These are phyloP conservation scores for Reutealis trisperma DNA, from an alignment of 345 rosid genomes.

Conservation along the genomic window DNA sequence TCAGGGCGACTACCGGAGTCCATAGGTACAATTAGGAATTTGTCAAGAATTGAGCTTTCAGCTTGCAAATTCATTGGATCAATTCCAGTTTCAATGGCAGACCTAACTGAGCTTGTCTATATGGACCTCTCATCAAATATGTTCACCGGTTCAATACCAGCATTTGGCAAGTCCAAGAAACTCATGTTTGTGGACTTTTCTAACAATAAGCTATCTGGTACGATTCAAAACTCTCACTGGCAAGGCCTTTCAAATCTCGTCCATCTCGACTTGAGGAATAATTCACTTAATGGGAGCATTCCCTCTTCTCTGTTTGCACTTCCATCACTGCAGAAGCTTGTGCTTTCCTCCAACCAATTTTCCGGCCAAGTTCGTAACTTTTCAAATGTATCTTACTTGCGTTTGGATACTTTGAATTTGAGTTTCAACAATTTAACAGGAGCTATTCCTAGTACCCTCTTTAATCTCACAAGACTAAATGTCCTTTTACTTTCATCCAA, in stretches of 20 bases:
- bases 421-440: conserved; percentile 44
- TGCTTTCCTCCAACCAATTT: conserved; percentile 36
- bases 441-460: conserved; percentile 12
- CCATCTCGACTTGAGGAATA: conserved; percentile 29
- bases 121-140: conserved; percentile 37
- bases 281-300: conserved; percentile 39
- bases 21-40: conserved; percentile 19
- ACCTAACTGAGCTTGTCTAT: conserved; percentile 29
- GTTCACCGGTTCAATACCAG: conserved; percentile 42
- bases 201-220: conserved; percentile 35
- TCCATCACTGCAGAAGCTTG: conserved; percentile 20
- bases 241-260: conserved; percentile 29
- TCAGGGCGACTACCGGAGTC: conserved; percentile 41
- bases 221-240: conserved; percentile 26
- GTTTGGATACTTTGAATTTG: conserved; percentile 40
- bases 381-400: neutral
- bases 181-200: conserved; percentile 32
- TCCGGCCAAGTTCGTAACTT: conserved; percentile 7
- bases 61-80: conserved; percentile 26
- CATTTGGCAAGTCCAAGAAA: conserved; percentile 18
- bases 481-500: conserved; percentile 44
- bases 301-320: conserved; percentile 27
- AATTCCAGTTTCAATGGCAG: conserved; percentile 30
- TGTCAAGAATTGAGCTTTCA: conserved; percentile 21
- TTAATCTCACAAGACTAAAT: conserved; percentile 25